phyloP scores from a whole-genome alignment of 1,284 basidiomycete species.

The Cryptococcus wingfieldii region DNA sequence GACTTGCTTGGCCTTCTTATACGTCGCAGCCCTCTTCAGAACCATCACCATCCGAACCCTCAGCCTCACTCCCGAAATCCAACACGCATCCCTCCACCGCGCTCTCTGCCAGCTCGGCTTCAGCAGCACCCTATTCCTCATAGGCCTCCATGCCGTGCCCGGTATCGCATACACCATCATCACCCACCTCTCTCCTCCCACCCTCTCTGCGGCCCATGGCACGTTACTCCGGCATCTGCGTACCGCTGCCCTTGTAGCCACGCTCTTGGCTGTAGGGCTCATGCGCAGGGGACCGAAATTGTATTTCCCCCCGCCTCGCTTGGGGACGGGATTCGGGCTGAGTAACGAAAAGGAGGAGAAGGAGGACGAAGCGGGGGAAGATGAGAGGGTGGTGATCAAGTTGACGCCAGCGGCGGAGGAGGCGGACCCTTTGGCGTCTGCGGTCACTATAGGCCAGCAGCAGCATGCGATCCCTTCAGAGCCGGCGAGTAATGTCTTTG shows the following conservation, averaged over 20 bases:
- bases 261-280: constrained; percentile 21
- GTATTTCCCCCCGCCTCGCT: constrained; percentile 25
- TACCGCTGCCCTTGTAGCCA: constrained; percentile 2
- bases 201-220: neutral
- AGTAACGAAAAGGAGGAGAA: constrained; percentile 11
- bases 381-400: constrained; percentile 8
- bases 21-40: constrained; percentile 4
- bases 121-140: constrained; percentile 11
- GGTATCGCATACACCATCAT: constrained; percentile 27
- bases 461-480: constrained; percentile 1
- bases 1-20: constrained; percentile 1
- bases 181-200: constrained; percentile 18
- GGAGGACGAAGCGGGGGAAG: neutral
- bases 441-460: constrained; percentile 6
- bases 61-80: constrained; percentile 4
- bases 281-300: constrained; percentile 42
- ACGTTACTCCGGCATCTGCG: constrained; percentile 8
- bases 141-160: constrained; percentile 26
- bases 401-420: constrained; percentile 7
- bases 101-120: constrained; percentile 16
- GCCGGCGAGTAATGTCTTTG: constrained; percentile 34
- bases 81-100: constrained; percentile 15
- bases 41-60: constrained; percentile 5
- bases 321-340: constrained; percentile 41
- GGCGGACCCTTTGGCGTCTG: neutral